These are phyloP conservation scores for Darksidea phi DNA, from an alignment of 495 filamentous ascomycete genomes.

Conservation along the genomic window DNA sequence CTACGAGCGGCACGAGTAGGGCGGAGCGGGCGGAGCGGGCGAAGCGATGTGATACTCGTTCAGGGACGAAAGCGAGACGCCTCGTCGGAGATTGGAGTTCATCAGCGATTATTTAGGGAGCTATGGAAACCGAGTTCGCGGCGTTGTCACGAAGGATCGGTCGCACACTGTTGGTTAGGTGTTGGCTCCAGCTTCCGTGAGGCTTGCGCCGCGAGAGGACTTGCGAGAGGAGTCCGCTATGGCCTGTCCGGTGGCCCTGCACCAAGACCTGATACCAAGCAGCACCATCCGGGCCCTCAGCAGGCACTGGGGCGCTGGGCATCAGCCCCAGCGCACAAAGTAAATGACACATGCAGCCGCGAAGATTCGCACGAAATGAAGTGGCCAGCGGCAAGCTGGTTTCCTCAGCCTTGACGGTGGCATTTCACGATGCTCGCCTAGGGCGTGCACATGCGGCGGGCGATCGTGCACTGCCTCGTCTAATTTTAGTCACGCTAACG, in stretches of 20 bases:
- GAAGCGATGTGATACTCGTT: not conserved
- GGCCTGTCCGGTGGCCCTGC: slow-evolving; percentile 19
- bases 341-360: not conserved
- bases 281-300: too few relatives aligned
- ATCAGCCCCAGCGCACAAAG: slow-evolving; percentile 5
- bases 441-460: slow-evolving; percentile 4
- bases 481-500: slow-evolving; percentile 12
- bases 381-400: not conserved
- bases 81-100: slow-evolving; percentile 26
- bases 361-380: not conserved
- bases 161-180: slow-evolving; percentile 17
- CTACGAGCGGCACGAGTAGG: not conserved
- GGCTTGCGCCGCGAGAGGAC: slow-evolving; percentile 22
- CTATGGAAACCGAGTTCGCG: slow-evolving; percentile 10
- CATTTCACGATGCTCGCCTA: slow-evolving; percentile 8
- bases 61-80: slow-evolving; percentile 12
- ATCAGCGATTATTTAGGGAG: slow-evolving; percentile 14
- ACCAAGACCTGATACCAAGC: slow-evolving; percentile 11
- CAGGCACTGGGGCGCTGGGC: not conserved
- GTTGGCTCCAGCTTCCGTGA: slow-evolving; percentile 13
- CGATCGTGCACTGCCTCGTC: slow-evolving; percentile 27
- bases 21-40: slow-evolving; percentile 25
- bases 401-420: not conserved
- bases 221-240: slow-evolving; percentile 7
- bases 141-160: not conserved